Conservation (phyloP, 164 flowering plant species). For the Stephania yunnanensis region DNA sequence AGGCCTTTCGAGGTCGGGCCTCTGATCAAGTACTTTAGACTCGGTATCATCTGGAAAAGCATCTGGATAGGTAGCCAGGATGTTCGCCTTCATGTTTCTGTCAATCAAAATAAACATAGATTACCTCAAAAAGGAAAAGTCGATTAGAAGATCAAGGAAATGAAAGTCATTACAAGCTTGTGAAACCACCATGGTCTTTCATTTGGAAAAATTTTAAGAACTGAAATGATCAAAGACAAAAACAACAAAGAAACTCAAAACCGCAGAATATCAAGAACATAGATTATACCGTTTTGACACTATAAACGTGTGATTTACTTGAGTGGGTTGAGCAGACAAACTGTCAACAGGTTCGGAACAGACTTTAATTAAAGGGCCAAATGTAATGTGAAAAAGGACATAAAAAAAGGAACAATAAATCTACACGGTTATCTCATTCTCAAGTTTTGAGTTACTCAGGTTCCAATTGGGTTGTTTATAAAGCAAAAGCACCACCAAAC, state of each 20-base stretch:
- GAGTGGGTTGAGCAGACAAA: too few species aligned
- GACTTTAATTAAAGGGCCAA: too few species aligned
- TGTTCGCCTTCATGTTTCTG: slow-evolving; percentile 76
- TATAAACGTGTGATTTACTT: too few species aligned
- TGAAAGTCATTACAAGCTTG: not conserved
- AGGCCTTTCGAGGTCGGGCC: slow-evolving; percentile 82
- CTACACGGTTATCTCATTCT: too few species aligned
- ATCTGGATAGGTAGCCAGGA: slow-evolving; percentile 76
- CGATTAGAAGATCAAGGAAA: too few species aligned
- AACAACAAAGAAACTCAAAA: not conserved
- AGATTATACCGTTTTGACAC: too few species aligned
- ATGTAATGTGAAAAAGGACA: too few species aligned
- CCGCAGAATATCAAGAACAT: not conserved
- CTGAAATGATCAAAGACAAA: not conserved
- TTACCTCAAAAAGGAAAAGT: not conserved
- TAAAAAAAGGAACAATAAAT: too few species aligned
- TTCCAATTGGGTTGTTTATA: too few species aligned
- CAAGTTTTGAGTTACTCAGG: too few species aligned
- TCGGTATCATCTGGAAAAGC: slow-evolving; percentile 68
- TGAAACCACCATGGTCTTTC: not conserved
- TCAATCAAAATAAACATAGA: not conserved
- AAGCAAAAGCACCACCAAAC: too few species aligned
- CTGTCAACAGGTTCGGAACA: too few species aligned
- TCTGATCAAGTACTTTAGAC: slow-evolving; percentile 40
- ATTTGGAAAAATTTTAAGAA: not conserved